phyloP scores from a whole-genome alignment of 2,329 filamentous ascomycete species.

The Botrytis galanthina region DNA sequence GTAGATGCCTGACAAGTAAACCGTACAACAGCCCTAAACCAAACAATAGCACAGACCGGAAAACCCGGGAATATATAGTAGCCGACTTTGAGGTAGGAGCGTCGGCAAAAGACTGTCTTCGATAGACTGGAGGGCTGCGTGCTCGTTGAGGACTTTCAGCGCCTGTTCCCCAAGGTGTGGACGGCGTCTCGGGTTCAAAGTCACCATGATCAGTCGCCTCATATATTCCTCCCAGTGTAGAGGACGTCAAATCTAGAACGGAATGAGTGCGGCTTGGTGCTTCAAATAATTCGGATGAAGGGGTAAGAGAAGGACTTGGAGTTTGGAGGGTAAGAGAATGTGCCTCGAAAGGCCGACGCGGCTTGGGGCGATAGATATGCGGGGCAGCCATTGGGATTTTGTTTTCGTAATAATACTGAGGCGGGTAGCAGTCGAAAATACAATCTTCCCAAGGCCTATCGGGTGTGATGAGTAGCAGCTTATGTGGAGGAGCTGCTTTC shows the following conservation, averaged over 20 bases:
- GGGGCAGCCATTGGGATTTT: conserved; percentile 18
- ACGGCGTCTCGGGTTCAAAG: conserved; percentile 50
- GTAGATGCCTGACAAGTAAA: conserved; percentile 74
- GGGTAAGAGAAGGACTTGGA: conserved; percentile 54
- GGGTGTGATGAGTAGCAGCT: not conserved
- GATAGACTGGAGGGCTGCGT: conserved; percentile 14
- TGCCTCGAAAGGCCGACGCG: conserved; percentile 68
- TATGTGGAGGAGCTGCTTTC: not conserved
- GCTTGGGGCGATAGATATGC: conserved; percentile 64
- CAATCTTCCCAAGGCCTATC: not conserved
- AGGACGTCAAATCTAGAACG: conserved; percentile 80
- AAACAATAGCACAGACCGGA: conserved; percentile 68
- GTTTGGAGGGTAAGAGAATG: conserved; percentile 42
- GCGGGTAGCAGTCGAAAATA: not conserved
- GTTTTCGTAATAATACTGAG: not conserved
- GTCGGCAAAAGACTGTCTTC: conserved; percentile 26
- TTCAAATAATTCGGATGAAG: conserved; percentile 56
- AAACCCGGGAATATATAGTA: conserved; percentile 45
- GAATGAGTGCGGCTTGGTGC: conserved; percentile 70
- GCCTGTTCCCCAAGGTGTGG: conserved; percentile 77
- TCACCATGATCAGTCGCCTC: conserved; percentile 60
- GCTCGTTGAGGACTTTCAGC: conserved; percentile 60
- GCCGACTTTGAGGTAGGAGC: conserved; percentile 36
- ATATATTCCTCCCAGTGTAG: conserved; percentile 91
- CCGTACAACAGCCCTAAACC: conserved; percentile 80